These are phyloP conservation scores for Pythium aristosporum DNA, from an alignment of 352 stramenopile genomes.

Conservation along the genomic window DNA sequence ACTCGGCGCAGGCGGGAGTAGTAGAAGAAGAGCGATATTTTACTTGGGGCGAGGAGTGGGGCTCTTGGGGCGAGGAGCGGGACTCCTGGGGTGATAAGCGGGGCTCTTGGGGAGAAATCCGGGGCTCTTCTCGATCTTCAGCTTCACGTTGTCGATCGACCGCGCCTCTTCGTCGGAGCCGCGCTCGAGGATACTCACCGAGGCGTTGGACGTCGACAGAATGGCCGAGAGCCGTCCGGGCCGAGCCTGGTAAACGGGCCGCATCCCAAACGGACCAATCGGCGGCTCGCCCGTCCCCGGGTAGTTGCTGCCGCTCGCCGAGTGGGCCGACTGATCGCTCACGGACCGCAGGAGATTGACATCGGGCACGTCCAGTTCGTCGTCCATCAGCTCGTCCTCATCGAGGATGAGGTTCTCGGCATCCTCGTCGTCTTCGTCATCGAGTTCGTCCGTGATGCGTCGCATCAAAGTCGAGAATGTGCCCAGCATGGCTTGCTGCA, in stretches of 20 bases:
- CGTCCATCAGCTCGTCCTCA: constrained; percentile 26
- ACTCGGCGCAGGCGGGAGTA: too few species aligned
- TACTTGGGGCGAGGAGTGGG: neutral
- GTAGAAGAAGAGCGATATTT: neutral
- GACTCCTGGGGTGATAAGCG: too few species aligned
- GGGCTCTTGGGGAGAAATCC: neutral
- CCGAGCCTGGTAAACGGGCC: constrained; percentile 7
- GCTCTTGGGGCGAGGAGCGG: too few species aligned
- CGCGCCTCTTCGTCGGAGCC: constrained; percentile 18
- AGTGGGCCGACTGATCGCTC: constrained; percentile 12
- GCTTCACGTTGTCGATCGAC: constrained; percentile 19
- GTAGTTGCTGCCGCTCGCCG: constrained; percentile 8
- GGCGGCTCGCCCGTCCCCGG: constrained; percentile 2
- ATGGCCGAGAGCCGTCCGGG: constrained; percentile 26
- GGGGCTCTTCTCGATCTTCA: constrained; percentile 16
- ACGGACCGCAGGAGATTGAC: constrained; percentile 15
- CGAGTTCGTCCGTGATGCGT: constrained; percentile 49
- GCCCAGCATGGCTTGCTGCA: constrained; percentile 69
- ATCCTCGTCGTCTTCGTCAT: constrained; percentile 33
- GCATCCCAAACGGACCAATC: constrained; percentile 10
- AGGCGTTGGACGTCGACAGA: constrained; percentile 20
- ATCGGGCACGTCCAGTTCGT: constrained; percentile 15
- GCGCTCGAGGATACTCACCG: constrained; percentile 32
- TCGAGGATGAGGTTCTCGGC: constrained; percentile 27
- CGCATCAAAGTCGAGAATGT: constrained; percentile 72